Base-by-base conservation (phyloP, 1,139 yeast genomes). In the Candida sp. region DNA sequence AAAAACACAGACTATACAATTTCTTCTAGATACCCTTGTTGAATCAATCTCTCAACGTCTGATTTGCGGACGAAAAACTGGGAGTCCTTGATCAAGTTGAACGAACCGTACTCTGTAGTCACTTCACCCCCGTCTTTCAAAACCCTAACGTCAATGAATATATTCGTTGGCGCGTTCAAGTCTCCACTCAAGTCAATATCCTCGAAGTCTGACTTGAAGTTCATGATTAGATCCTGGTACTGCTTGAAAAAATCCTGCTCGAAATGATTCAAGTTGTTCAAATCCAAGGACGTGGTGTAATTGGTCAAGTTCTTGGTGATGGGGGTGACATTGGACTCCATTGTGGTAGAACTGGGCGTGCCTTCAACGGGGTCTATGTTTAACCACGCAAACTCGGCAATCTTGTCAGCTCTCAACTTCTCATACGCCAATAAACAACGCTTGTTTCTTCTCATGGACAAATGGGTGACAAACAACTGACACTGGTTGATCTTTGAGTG, bases 51-150 rank as follows among this genome's bases (percentile, higher is more conserved):
- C 63, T 93, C 98, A 8, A 94, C 99, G 63, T 94, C 99, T 0
- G 96, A 86, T 61, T 91, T 94, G 49, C 99, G 77, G 26, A 93
- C 98, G 66, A 90, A 94, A 65, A 94, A 93, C 65, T 94, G 99
- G 4, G 97, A 90, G 67, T 94, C 96, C 63, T 93, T 94, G n/a
- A 96, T 91, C 60, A 94, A 73, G 60, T 93, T 93, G 72, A 94
- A 92, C 6, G 92, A 97, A 31, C 99, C 99, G 61, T 94, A 94
- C 66, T 94, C 99, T 0, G 99, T 94, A 64, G 93, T 98, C 39
- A 94, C 92, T 65, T 94, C 98, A 1, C 99, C 99, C 0, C 97
- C 98, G 63, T 94, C 96, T 62, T 89, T 89, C 50, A 94, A 70
- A 7, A 94, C 98, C 49, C 99, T 75, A 3, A 94, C 98, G 63